Base-by-base conservation (phyloP, 2,329 filamentous ascomycete genomes). In the Epichloe baconii region DNA sequence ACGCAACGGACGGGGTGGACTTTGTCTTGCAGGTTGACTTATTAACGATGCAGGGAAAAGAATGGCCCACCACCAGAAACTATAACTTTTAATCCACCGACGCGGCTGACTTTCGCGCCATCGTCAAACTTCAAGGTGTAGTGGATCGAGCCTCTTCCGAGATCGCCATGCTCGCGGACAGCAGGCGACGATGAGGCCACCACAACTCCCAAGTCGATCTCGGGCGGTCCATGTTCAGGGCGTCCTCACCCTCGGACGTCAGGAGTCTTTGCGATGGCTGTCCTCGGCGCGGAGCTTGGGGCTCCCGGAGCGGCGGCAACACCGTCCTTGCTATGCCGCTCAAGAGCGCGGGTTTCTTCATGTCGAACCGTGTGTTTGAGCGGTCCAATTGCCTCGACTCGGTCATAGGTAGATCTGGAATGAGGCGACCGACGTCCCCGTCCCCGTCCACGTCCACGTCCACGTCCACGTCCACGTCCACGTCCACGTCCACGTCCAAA, bases 301-400 rank as follows among this genome's bases (percentile, higher is more conserved):
- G 56, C 60, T 35, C 59, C 7, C 55, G 58, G 48, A 56, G 58
- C 53, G 42, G 47, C 14, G 17, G 41, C 48, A 49, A 21, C 7
- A 8, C 54, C 38, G 55, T 57, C 38, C 17, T 58, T 5, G 41
- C 57, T 14, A 55, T 58, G 19, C 54, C 54, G 36, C 57, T 53
- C 10, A 23, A 34, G n/a, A 41, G 50, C 2, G 53, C 58, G 4
- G 49, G 57, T 17, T 69, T 68, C 53, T 68, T 69, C 14, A 52
- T 68, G 3, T 68, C 66, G 3, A 69, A 69, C 41, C 60, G 64
- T 8, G 44, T 64, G 2, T 64, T 68, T 53, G 64, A 67, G n/a
- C 58, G 65, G 43, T 68, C 67, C 7, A 59, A 57, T 52, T 69
- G 66, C 47, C 65, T 69, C 52, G 65, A 68, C 50, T 62, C 61